These are phyloP conservation scores for Suillus sp. DNA, from an alignment of 768 basidiomycete species.

Conservation along the genomic window DNA sequence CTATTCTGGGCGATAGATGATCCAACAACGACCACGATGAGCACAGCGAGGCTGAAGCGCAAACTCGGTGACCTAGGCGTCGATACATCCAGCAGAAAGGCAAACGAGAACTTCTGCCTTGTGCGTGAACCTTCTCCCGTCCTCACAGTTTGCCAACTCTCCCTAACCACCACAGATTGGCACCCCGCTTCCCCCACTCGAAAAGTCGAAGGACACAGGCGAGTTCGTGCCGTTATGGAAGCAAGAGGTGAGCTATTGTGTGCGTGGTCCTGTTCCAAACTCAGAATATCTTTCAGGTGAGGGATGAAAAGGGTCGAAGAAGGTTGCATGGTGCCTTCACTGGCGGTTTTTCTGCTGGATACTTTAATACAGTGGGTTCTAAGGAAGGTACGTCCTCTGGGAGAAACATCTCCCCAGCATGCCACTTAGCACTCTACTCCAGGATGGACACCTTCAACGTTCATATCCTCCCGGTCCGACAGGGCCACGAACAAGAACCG, in stretches of 20 bases:
- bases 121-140: conserved; percentile 41
- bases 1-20: conserved; percentile 1
- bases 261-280: conserved; percentile 22
- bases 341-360: conserved; percentile 96
- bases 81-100: conserved; percentile 66
- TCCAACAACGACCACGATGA: conserved; percentile 34
- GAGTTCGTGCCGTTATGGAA: conserved; percentile 99
- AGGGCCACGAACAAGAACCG: conserved; percentile 58
- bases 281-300: conserved; percentile 52
- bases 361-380: conserved; percentile 94
- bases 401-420: background rate
- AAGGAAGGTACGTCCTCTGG: conserved; percentile 74
- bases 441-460: conserved; percentile 96
- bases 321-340: conserved; percentile 98
- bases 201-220: conserved; percentile 87
- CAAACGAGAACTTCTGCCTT: conserved; percentile 85
- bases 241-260: conserved; percentile 70
- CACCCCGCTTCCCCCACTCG: conserved; percentile 92
- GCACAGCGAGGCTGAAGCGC: conserved; percentile 67
- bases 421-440: conserved; percentile 1
- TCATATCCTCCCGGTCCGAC: conserved; percentile 84
- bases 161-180: conserved; percentile 63
- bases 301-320: conserved; percentile 90
- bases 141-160: conserved; percentile 12
- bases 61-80: conserved; percentile 83